Base-by-base conservation (phyloP, 2,329 filamentous ascomycete genomes). In the Emericellopsis atlantica region DNA sequence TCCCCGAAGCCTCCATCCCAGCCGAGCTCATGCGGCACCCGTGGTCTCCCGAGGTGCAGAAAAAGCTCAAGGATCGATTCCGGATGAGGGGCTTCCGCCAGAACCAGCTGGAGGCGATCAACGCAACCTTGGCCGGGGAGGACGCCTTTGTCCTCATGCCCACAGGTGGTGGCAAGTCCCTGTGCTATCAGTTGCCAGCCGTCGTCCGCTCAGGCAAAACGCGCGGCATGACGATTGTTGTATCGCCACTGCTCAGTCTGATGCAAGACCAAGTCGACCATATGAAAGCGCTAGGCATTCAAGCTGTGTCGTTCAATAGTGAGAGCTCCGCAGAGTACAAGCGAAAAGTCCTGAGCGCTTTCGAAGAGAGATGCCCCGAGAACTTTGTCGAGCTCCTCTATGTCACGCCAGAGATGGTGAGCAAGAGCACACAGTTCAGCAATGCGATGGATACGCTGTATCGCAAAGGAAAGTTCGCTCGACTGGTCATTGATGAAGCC, bases 141-240 rank as follows among this genome's bases (percentile, higher is more conserved):
- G 90, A 98, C 60, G 82, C 84, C 0, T 98, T 98, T 56, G 84
- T 98, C 14, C 69, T 98, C 32, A 98, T 98, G 92, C 92, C 93
- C 3, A 98, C 92, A 0, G 92, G 92, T 40, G 92, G 92, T 45
- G 92, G 92, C 34, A 98, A 98, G 57, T 96, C 90, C 1, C 69
- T 98, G 2, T 96, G 92, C 58, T 98, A 98, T 57, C 93, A 98
- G 58, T 66, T 98, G 11, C 93, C 92, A 12, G 86, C 92, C 2
- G 75, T 96, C 16, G 72, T 98, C 26, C 76, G 71, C 37, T 83
- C 77, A 36, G 92, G 92, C 35, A 83, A 74, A 51, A 96, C 90
- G 0, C 69, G 69, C 29, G 93, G 92, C 4, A 79, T 98, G 21
- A 96, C 90, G 0, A 73, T 98, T 41, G 92, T 98, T 3, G 78